phyloP scores from a whole-genome alignment of 2,329 filamentous ascomycete species.

The Fusarium secorum region DNA sequence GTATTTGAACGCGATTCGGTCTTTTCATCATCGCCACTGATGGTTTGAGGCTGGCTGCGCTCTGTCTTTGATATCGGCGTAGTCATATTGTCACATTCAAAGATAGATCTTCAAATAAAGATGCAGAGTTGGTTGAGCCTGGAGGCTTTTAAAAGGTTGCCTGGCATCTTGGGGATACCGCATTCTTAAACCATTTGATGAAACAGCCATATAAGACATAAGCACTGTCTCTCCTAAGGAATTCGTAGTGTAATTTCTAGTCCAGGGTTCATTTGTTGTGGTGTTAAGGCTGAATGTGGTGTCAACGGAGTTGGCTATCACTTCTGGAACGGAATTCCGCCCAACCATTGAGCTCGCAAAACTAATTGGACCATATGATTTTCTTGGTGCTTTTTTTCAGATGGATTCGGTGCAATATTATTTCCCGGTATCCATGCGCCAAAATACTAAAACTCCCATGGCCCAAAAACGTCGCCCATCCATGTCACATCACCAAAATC shows the following conservation, averaged over 20 bases:
- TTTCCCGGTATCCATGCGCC: not conserved
- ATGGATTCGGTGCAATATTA: not conserved
- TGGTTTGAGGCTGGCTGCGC: not conserved
- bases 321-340: conserved; percentile 19
- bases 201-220: not conserved
- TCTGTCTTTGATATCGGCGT: not conserved
- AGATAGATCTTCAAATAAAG: not conserved
- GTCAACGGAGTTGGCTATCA: conserved; percentile 21
- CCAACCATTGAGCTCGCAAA: not conserved
- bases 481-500: conserved; percentile 49
- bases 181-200: conserved; percentile 12
- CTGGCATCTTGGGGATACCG: conserved; percentile 3
- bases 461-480: conserved; percentile 51
- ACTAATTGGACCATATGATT: not conserved
- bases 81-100: conserved; percentile 2
- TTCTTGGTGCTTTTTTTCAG: not conserved
- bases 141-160: not conserved
- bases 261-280: not conserved
- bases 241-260: conserved; percentile 6
- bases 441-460: conserved; percentile 46
- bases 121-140: not conserved
- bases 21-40: conserved; percentile 7
- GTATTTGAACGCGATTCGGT: conserved; percentile 10
- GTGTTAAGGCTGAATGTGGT: conserved; percentile 15
- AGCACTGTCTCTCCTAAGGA: conserved; percentile 1